phyloP scores from a whole-genome alignment of 1,284 basidiomycete species.

The Apiotrichum laibachii region DNA sequence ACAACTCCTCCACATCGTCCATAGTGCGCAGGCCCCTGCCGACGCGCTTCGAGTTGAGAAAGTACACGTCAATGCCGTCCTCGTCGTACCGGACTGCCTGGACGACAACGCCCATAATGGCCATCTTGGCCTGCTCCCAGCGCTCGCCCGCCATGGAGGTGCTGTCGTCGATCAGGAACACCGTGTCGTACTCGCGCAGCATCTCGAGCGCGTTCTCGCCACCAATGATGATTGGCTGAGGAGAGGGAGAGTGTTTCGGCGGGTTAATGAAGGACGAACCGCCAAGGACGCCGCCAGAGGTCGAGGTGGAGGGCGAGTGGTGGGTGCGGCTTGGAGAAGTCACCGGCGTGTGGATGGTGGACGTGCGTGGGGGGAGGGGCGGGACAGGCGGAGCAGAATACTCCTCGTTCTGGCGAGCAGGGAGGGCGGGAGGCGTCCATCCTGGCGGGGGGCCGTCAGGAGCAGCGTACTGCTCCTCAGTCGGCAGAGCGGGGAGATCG shows the following conservation, averaged over 20 bases:
- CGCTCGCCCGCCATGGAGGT: slow-evolving; percentile 43
- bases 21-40: slow-evolving; percentile 34
- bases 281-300: no score
- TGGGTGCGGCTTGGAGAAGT: background rate
- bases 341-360: background rate
- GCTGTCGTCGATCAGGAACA: slow-evolving; percentile 48
- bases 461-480: background rate
- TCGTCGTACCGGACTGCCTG: slow-evolving; percentile 42
- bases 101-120: slow-evolving; percentile 43
- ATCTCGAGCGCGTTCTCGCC: slow-evolving; percentile 41
- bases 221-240: slow-evolving; percentile 3
- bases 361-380: background rate
- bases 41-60: slow-evolving; percentile 47
- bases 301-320: no score
- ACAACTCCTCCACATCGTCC: slow-evolving; percentile 48
- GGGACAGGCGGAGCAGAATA: background rate
- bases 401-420: background rate
- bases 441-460: slow-evolving; percentile 5
- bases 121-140: slow-evolving; percentile 42
- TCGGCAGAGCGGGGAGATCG: slow-evolving; percentile 1
- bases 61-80: slow-evolving; percentile 48
- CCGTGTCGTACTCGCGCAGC: slow-evolving; percentile 46
- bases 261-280: background rate
- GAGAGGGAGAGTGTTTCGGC: background rate
- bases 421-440: background rate